Percentiles rank a stretch among this genome's conserved stretches.
phyloP scores from a whole-genome alignment of 352 stramenopile genomes.

The Globisporangium nodosum region DNA sequence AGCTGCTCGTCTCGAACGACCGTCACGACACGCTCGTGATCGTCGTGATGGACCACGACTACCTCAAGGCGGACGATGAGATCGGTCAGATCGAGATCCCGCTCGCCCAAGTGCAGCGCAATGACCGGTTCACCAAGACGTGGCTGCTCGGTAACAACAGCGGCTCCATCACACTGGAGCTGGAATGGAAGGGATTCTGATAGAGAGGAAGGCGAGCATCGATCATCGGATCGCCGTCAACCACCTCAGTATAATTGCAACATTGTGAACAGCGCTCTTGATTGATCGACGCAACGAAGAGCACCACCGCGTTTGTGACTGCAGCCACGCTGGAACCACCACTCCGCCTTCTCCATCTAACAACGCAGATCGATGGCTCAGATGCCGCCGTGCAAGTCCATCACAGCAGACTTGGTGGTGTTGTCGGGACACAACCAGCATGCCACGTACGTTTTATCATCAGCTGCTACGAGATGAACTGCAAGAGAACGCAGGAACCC shows the following conservation, averaged over 20 bases:
- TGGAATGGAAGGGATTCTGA: conserved; percentile 41
- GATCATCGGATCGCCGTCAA: too few relatives aligned
- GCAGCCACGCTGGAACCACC: conserved; percentile 1
- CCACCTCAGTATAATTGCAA: too few relatives aligned
- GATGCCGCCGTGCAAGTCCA: not conserved
- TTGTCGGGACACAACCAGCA: conserved; percentile 1
- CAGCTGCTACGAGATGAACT: not conserved
- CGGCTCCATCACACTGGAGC: conserved; percentile 29
- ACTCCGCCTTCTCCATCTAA: not conserved
- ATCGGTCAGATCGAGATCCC: conserved; percentile 36
- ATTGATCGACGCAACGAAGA: not conserved
- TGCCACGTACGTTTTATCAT: not conserved
- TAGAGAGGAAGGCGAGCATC: too few relatives aligned
- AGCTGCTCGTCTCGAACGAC: conserved; percentile 32
- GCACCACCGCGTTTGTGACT: not conserved
- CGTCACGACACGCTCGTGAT: conserved; percentile 33
- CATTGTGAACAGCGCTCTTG: too few relatives aligned
- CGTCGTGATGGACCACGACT: conserved; percentile 43
- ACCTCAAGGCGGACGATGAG: conserved; percentile 35
- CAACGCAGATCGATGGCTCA: not conserved
- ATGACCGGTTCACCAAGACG: conserved; percentile 17
- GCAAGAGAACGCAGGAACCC: too few relatives aligned
- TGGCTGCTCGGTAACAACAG: conserved; percentile 36
- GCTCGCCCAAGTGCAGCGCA: conserved; percentile 31
- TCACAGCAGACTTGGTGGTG: not conserved